Evolutionary conservation across 2,329 filamentous ascomycete genomes (phyloP).

Genomic region (Hirsutella thompsonii): DNA sequence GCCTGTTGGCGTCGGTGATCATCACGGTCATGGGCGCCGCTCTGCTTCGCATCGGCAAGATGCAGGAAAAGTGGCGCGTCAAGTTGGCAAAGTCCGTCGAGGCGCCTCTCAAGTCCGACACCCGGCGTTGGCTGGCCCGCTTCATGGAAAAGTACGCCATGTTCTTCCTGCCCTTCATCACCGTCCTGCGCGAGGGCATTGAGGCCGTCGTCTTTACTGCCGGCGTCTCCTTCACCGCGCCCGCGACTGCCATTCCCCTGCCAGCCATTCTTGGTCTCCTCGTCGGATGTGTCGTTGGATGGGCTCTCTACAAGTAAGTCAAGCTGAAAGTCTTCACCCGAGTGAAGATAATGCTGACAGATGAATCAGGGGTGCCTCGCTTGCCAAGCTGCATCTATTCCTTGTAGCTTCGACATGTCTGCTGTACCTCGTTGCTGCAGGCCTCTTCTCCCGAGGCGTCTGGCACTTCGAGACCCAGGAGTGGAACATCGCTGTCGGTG

Average conservation of each 20-base stretch:
- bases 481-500: slow-evolving; percentile 54
- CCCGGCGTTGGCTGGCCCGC: slow-evolving; percentile 38
- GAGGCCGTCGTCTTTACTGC: slow-evolving; percentile 81
- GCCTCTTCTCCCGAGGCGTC: slow-evolving; percentile 64
- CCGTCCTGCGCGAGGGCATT: slow-evolving; percentile 73
- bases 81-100: slow-evolving; percentile 65
- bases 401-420: slow-evolving; percentile 73
- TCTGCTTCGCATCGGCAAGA: slow-evolving; percentile 67
- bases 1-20: slow-evolving; percentile 61
- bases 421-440: slow-evolving; percentile 72
- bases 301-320: slow-evolving; percentile 59
- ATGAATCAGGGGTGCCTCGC: slow-evolving; percentile 24
- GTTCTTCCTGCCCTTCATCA: slow-evolving; percentile 78
- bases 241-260: slow-evolving; percentile 64
- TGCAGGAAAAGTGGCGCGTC: slow-evolving; percentile 77
- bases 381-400: slow-evolving; percentile 51
- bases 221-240: slow-evolving; percentile 65
- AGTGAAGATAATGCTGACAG: background rate
- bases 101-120: slow-evolving; percentile 29
- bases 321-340: slow-evolving; percentile 15
- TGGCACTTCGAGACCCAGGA: slow-evolving; percentile 61
- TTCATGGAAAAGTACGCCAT: slow-evolving; percentile 70
- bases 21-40: slow-evolving; percentile 73
- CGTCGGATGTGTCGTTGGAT: slow-evolving; percentile 56
- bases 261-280: slow-evolving; percentile 60